Base-by-base conservation (phyloP, 345 rosid genomes). In the Odontarrhena argentea region DNA sequence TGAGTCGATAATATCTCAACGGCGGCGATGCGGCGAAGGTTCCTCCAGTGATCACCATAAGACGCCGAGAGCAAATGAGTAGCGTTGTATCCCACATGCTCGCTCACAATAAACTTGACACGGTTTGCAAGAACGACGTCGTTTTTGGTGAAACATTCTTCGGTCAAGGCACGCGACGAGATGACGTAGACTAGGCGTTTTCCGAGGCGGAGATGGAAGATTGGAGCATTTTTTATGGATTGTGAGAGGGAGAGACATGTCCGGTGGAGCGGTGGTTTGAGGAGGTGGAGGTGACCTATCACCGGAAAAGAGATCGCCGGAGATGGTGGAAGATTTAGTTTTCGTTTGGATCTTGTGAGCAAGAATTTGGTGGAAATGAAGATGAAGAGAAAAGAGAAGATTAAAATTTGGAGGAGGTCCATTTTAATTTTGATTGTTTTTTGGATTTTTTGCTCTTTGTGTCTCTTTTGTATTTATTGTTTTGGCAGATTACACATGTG, bases 11-110 rank as follows among this genome's bases (percentile, higher is more conserved):
- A 60, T 32, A 85, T 58, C 26, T 83, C 84, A 0, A 76, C 18
- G 24, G 84, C 60, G 26, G 71, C 28, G 36, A 81, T 78, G 34
- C 83, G 82, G 42, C 85, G 84, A 8, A 79, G 84, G 71, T 83
- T 85, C 63, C 87, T 78, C 87, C 91, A 85, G 34, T 79, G 83
- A 43, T 80, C 79, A 0, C 87, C 86, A 53, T 85, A 83, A 12
- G 83, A 57, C 4, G 84, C 54, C 0, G 40, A 8, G 4, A 40
- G 65, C 5, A 80, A 9, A 28, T 64, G 64, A 12, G 83, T 77
- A 52, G 55, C 12, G 67, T 83, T 69, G 68, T 84, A 87, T 11
- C 73, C 74, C 6, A 87, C 3, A 73, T 83, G 71, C 65, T 81
- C 81, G 26, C 73, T 68, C 0, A 45, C 4, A 32, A 76, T 30